Conservation (phyloP, 2,329 filamentous ascomycete genomes). For the Fusarium sp. region DNA sequence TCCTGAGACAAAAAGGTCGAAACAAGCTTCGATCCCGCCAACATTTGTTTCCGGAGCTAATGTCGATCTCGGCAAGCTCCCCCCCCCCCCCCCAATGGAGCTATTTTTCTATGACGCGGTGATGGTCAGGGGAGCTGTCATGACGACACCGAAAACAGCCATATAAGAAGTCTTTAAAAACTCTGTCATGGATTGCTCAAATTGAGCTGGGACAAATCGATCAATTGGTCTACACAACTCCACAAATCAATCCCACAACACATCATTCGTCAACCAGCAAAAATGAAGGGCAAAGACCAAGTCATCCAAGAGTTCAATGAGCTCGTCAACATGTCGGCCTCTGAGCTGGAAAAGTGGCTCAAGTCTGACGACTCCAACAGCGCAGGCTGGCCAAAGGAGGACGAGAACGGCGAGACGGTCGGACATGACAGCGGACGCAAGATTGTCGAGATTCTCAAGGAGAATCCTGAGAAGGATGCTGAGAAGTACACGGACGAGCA, state of each 20-base stretch:
- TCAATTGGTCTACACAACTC: not conserved
- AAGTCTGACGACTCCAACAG: constrained; percentile 66
- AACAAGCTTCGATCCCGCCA: constrained; percentile 9
- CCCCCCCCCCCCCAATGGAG: not conserved
- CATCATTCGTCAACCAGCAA: not conserved
- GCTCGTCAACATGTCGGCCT: constrained; percentile 73
- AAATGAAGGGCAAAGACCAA: constrained; percentile 45
- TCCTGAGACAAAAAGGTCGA: constrained; percentile 27
- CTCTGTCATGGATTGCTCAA: not conserved
- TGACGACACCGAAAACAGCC: constrained; percentile 34
- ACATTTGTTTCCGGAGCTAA: constrained; percentile 7
- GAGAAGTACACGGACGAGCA: constrained; percentile 67
- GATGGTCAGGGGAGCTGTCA: constrained; percentile 22
- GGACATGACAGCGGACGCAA: constrained; percentile 73
- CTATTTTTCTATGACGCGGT: constrained; percentile 36
- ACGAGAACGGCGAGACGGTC: constrained; percentile 69
- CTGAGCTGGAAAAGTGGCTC: constrained; percentile 72
- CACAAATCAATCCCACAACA: too few relatives aligned
- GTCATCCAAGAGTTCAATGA: constrained; percentile 71
- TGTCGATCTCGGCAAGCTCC: constrained; percentile 15
- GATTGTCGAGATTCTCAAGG: constrained; percentile 72
- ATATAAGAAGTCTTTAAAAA: constrained; percentile 20
- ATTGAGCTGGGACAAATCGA: not conserved
- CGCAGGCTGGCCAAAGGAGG: constrained; percentile 70
- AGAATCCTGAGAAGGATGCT: constrained; percentile 68